Evolutionary conservation across 257 asterid species (phyloP).

Genomic region (Apocynum venetum): DNA sequence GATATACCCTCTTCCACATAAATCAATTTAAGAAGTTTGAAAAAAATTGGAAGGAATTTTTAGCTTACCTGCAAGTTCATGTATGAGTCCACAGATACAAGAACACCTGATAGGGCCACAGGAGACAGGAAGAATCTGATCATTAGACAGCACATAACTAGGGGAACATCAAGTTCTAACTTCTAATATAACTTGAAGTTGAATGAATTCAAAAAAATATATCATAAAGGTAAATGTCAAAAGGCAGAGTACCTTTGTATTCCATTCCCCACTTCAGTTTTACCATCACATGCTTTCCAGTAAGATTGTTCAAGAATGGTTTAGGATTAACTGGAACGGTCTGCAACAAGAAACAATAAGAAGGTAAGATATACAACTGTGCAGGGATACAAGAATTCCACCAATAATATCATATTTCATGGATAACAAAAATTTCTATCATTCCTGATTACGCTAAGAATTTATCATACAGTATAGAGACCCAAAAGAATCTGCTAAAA

Average conservation of each 20-base stretch:
- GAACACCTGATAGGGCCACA: conserved; percentile 54
- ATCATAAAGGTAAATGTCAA: background rate
- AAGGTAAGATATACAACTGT: background rate
- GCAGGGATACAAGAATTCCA: background rate
- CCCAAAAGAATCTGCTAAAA: background rate
- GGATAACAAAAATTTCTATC: background rate
- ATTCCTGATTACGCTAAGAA: background rate
- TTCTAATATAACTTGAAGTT: background rate
- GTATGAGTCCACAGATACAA: conserved; percentile 93
- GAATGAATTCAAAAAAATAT: background rate
- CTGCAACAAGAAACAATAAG: conserved; percentile 25
- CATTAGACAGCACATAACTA: background rate
- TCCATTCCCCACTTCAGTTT: conserved; percentile 99
- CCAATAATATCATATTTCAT: background rate
- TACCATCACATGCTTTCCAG: conserved; percentile 93
- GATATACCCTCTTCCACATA: background rate
- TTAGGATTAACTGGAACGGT: conserved; percentile 98
- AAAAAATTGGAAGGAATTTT: background rate
- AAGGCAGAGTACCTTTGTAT: conserved; percentile 61
- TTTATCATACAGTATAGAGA: background rate
- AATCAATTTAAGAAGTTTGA: background rate
- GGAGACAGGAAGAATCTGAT: conserved; percentile 1
- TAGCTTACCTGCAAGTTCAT: conserved; percentile 89
- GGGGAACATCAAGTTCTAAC: background rate
- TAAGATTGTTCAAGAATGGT: conserved; percentile 95